Evolutionary conservation across 768 basidiomycete genomes (phyloP).

Genomic region (Ramaria sp.): DNA sequence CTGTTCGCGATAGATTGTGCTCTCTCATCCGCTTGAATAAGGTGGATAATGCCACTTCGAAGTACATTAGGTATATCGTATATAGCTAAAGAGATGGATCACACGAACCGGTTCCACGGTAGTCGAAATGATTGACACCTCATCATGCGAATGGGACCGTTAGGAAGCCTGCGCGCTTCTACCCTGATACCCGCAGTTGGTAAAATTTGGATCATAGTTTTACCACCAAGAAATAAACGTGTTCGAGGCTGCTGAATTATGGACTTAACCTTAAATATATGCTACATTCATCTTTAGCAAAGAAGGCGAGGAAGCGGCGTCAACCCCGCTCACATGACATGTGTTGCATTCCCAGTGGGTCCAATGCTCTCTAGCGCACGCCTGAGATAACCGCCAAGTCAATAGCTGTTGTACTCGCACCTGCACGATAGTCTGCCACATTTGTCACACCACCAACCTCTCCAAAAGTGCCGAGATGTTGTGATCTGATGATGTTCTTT

Average conservation of each 20-base stretch:
- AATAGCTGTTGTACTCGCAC: constrained; percentile 26
- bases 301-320: not conserved
- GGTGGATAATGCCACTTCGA: constrained; percentile 18
- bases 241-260: not conserved
- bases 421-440: constrained; percentile 72
- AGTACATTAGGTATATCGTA: not conserved
- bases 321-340: constrained; percentile 36
- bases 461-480: constrained; percentile 8
- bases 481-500: not conserved
- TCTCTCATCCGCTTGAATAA: constrained; percentile 16
- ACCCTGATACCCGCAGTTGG: not conserved
- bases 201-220: not conserved
- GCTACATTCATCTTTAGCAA: not conserved
- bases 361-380: constrained; percentile 53
- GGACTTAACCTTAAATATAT: not conserved
- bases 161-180: not conserved
- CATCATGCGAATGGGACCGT: not conserved
- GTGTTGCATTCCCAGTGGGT: constrained; percentile 58
- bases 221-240: too few relatives aligned
- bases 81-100: not conserved
- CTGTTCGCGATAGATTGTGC: constrained; percentile 35
- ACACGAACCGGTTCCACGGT: not conserved
- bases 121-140: not conserved
- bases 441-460: constrained; percentile 55
- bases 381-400: constrained; percentile 2